Percentiles rank a stretch among this genome's conserved stretches.
Conservation (phyloP, 306 rosid genomes). For the Elaeagnus macrophylla region DNA sequence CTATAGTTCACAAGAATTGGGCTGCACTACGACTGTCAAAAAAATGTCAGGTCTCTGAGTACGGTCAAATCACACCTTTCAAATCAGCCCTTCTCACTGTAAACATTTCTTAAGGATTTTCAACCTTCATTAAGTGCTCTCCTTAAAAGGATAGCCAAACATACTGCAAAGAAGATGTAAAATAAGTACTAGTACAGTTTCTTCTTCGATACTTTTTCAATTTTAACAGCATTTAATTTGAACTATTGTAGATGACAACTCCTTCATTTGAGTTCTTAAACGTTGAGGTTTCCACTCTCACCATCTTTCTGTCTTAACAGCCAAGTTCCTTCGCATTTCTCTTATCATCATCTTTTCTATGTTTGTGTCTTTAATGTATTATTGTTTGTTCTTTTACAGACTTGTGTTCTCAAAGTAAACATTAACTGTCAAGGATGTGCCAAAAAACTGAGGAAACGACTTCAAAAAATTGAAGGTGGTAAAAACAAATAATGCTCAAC, state of each 20-base stretch:
- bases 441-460: constrained; percentile 34
- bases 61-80: constrained; percentile 25
- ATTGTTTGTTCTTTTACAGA: constrained; percentile 20
- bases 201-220: no score
- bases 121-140: neutral
- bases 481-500: neutral
- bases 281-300: constrained; percentile 27
- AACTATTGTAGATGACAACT: constrained; percentile 20
- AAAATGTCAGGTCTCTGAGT: neutral
- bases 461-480: constrained; percentile 43
- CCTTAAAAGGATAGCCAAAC: neutral
- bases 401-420: constrained; percentile 40
- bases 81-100: neutral
- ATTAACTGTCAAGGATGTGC: constrained; percentile 53
- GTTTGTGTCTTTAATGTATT: neutral
- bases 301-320: neutral
- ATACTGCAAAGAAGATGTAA: neutral
- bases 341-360: neutral
- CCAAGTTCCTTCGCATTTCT: neutral
- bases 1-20: constrained; percentile 19
- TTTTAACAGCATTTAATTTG: neutral
- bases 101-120: neutral
- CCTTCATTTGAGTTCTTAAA: constrained; percentile 22
- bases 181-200: neutral
- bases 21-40: neutral